Percentiles rank a stretch among this genome's conserved stretches.
phyloP scores from a whole-genome alignment of 805 yeast species.

The Millerozyma miso region DNA sequence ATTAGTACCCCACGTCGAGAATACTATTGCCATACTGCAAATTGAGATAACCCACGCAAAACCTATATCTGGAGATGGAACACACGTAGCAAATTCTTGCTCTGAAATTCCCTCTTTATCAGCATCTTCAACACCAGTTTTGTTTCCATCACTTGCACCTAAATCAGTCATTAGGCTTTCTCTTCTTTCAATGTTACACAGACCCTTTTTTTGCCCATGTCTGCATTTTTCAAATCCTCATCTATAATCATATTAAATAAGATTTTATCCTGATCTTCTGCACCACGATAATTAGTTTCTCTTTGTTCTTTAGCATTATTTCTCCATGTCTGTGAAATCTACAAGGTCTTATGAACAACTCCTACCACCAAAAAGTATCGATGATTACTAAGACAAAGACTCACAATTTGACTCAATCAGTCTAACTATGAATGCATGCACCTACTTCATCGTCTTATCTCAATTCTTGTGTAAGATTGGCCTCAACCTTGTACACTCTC shows the following conservation, averaged over 20 bases:
- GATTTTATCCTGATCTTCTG: background rate
- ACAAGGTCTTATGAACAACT: background rate
- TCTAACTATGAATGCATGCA: background rate
- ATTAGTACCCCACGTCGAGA: conserved; percentile 55
- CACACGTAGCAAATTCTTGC: background rate
- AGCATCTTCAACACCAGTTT: background rate
- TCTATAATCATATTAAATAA: background rate
- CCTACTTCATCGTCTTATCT: background rate
- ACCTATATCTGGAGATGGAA: conserved; percentile 23
- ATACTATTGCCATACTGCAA: conserved; percentile 43
- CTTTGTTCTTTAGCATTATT: background rate
- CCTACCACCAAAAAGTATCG: background rate
- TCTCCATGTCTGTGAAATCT: background rate
- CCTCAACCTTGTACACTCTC: background rate
- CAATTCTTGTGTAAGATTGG: background rate
- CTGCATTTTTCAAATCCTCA: background rate
- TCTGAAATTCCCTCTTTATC: background rate
- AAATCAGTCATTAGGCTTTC: background rate
- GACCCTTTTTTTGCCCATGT: background rate
- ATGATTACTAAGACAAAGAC: background rate
- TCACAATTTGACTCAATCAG: background rate
- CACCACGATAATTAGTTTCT: background rate
- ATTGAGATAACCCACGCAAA: conserved; percentile 50
- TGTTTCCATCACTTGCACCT: background rate
- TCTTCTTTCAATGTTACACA: background rate